Evolutionary conservation across 441 rosid genomes (phyloP).

Genomic region (Geranium incanum): DNA sequence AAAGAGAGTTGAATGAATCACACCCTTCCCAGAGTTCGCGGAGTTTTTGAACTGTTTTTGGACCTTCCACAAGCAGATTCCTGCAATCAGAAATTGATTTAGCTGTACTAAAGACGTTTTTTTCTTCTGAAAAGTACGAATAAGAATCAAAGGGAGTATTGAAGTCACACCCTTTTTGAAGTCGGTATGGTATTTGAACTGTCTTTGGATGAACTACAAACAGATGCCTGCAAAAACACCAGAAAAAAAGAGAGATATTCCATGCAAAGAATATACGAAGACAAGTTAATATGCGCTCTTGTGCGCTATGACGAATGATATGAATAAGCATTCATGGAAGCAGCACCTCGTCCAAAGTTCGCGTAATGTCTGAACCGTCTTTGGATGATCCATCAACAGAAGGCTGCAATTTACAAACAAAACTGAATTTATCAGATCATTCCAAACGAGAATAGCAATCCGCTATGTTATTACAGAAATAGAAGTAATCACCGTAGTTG

Average conservation of each 20-base stretch:
- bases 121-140: not conserved
- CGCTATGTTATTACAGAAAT: not conserved
- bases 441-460: not conserved
- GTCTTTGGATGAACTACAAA: constrained; percentile 23
- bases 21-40: not conserved
- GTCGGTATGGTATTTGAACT: constrained; percentile 28
- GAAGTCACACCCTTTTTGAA: constrained; percentile 33
- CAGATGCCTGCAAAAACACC: not conserved
- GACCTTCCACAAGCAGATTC: not conserved
- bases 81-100: not conserved
- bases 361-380: constrained; percentile 30
- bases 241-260: not conserved
- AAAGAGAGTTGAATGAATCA: not conserved
- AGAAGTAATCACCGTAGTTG: constrained; percentile 3
- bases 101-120: not conserved
- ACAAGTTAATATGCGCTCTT: not conserved
- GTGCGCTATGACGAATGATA: not conserved
- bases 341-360: constrained; percentile 36
- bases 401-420: constrained; percentile 5
- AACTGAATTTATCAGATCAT: not conserved
- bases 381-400: constrained; percentile 16
- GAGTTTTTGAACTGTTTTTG: not conserved
- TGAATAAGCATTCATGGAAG: constrained; percentile 3
- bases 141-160: not conserved
- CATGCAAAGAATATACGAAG: not conserved